A percentile compares a stretch with the other conserved stretches of the same genome.
Conservation (phyloP, 345 rosid species). For the Euphorbia lathyris region DNA sequence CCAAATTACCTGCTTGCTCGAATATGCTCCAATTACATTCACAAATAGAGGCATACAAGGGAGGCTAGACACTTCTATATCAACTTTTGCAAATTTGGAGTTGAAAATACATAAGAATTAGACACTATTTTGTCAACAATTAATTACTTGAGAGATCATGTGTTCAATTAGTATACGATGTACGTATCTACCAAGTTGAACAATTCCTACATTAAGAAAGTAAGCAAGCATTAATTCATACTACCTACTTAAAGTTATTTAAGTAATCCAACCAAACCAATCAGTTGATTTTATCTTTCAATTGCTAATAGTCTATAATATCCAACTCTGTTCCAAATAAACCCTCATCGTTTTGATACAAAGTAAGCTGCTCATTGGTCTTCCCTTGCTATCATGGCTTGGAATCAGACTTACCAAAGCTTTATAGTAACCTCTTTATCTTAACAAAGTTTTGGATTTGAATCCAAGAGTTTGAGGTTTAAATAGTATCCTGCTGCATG, state of each 20-base stretch:
- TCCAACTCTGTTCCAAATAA: background rate
- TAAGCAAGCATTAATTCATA: background rate
- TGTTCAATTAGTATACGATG: background rate
- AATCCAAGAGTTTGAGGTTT: no score
- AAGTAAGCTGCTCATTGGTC: background rate
- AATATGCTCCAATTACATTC: background rate
- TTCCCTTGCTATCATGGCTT: background rate
- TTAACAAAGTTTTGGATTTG: background rate
- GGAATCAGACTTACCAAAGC: background rate
- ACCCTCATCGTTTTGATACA: background rate
- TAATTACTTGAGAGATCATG: background rate
- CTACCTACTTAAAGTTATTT: background rate
- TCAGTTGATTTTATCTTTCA: background rate
- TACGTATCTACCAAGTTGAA: background rate
- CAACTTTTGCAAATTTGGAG: background rate
- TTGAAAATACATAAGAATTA: no score
- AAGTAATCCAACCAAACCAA: background rate
- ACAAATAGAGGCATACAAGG: background rate
- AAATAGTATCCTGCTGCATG: background rate
- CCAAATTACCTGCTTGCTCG: background rate
- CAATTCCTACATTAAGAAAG: background rate
- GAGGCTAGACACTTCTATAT: background rate
- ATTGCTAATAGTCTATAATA: background rate
- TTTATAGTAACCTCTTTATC: background rate
- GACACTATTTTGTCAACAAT: background rate